phyloP scores from a whole-genome alignment of 192 early-diverging fungal species.

The Funneliformis mosseae region DNA sequence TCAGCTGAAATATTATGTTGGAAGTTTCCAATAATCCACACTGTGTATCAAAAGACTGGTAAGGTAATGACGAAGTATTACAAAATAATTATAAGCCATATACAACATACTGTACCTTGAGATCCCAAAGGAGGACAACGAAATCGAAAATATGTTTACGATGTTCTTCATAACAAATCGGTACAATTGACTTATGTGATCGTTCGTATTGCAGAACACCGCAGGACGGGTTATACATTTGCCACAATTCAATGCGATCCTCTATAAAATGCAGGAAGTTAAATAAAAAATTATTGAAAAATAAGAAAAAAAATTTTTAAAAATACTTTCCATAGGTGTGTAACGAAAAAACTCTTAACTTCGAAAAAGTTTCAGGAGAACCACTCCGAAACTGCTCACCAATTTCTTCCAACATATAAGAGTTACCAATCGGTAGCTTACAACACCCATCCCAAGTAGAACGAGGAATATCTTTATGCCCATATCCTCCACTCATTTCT shows the following conservation, averaged over 20 bases:
- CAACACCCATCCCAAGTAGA: conserved; percentile 31
- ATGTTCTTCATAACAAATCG: conserved; percentile 29
- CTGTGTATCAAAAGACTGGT: conserved; percentile 25
- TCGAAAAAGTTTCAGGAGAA: conserved; percentile 28
- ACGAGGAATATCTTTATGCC: conserved; percentile 24
- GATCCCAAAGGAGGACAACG: conserved; percentile 25
- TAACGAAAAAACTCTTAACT: conserved; percentile 21
- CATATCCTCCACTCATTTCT: conserved; percentile 29
- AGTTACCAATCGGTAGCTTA: conserved; percentile 26
- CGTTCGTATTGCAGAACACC: conserved; percentile 28
- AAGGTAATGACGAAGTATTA: conserved; percentile 15
- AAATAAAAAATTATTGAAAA: conserved; percentile 17
- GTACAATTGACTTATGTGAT: conserved; percentile 30
- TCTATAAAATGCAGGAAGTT: conserved; percentile 22
- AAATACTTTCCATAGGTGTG: conserved; percentile 30
- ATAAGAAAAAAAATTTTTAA: neutral
- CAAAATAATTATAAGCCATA: conserved; percentile 4
- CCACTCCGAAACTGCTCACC: conserved; percentile 16
- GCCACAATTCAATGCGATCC: conserved; percentile 17
- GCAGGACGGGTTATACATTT: conserved; percentile 16
- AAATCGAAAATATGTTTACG: conserved; percentile 26
- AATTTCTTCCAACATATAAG: conserved; percentile 32
- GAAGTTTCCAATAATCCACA: conserved; percentile 20
- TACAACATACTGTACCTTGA: conserved; percentile 16
- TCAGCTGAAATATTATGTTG: conserved; percentile 9